Evolutionary conservation across 2,329 filamentous ascomycete genomes (phyloP).

Genomic region (Albophoma yamanashiensis): DNA sequence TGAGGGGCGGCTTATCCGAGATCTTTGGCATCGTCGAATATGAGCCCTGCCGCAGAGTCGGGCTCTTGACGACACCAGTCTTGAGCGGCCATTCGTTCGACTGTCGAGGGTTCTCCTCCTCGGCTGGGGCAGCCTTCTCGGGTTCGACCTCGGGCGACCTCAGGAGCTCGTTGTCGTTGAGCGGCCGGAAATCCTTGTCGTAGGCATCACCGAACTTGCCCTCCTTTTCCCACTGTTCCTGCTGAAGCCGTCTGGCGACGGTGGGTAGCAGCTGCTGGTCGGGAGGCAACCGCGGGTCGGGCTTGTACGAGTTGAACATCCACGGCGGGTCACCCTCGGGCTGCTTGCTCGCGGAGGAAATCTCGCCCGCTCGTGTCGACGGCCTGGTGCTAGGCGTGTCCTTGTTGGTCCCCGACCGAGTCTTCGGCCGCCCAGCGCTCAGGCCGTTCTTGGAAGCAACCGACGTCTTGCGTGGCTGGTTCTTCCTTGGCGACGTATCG

Average conservation of each 20-base stretch:
- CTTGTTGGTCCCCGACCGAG: constrained; percentile 46
- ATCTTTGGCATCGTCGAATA: constrained; percentile 58
- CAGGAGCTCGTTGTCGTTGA: constrained; percentile 55
- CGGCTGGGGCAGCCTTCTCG: constrained; percentile 11
- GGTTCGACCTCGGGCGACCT: constrained; percentile 30
- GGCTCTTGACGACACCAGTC: constrained; percentile 33
- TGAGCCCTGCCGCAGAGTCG: constrained; percentile 30
- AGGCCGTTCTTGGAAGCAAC: constrained; percentile 28
- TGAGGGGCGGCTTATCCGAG: constrained; percentile 20
- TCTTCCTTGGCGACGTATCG: constrained; percentile 47
- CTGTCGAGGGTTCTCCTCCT: constrained; percentile 18
- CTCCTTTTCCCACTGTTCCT: constrained; percentile 91
- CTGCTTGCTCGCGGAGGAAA: constrained; percentile 42
- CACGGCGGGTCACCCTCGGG: constrained; percentile 94
- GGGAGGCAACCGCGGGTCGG: constrained; percentile 84
- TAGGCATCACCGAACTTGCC: constrained; percentile 78
- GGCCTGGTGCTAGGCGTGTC: constrained; percentile 43
- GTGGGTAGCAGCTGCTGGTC: constrained; percentile 95
- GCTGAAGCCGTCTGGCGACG: constrained; percentile 79
- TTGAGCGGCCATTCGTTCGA: constrained; percentile 51
- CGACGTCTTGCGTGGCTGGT: constrained; percentile 32
- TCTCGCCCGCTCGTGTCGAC: constrained; percentile 50
- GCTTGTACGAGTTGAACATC: constrained; percentile 90
- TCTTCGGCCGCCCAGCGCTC: constrained; percentile 45
- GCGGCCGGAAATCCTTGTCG: constrained; percentile 75